These are phyloP conservation scores for Diaporthe vexans DNA, from an alignment of 2,329 filamentous ascomycete genomes.

Conservation along the genomic window DNA sequence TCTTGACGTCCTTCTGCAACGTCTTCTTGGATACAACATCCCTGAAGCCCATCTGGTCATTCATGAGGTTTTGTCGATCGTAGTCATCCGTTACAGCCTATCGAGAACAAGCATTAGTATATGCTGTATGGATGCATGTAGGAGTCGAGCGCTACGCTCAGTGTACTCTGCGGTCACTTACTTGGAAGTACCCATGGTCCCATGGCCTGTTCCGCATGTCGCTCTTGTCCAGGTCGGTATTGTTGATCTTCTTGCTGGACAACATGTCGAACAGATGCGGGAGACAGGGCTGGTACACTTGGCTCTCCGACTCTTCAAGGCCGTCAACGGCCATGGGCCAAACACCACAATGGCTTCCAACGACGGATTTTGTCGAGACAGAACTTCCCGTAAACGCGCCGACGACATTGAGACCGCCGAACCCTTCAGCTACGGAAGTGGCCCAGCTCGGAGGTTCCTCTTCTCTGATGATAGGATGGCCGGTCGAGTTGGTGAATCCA, in stretches of 20 bases:
- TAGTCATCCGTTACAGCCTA: slow-evolving; percentile 50
- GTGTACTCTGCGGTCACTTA: background rate
- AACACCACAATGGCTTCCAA: slow-evolving; percentile 57
- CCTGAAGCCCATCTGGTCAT: slow-evolving; percentile 50
- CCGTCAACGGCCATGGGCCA: slow-evolving; percentile 58
- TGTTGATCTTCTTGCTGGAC: slow-evolving; percentile 45
- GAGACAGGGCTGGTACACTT: slow-evolving; percentile 61
- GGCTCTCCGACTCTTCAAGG: slow-evolving; percentile 56
- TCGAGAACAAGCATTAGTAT: background rate
- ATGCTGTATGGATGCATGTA: background rate
- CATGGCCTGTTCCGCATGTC: slow-evolving; percentile 49
- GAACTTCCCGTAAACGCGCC: slow-evolving; percentile 58
- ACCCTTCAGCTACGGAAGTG: slow-evolving; percentile 39
- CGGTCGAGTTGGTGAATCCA: slow-evolving; percentile 40
- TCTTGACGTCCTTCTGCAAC: slow-evolving; percentile 16
- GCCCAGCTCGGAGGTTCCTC: slow-evolving; percentile 23
- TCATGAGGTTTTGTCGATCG: slow-evolving; percentile 52
- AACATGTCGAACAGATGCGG: slow-evolving; percentile 55
- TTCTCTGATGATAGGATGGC: slow-evolving; percentile 37
- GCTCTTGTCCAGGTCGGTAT: slow-evolving; percentile 26
- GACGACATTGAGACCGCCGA: slow-evolving; percentile 57
- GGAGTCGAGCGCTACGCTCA: background rate
- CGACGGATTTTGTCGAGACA: slow-evolving; percentile 60
- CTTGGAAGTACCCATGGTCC: slow-evolving; percentile 52
- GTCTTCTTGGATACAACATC: slow-evolving; percentile 42